phyloP scores from a whole-genome alignment of 345 rosid species.

The Acer saccharum region DNA sequence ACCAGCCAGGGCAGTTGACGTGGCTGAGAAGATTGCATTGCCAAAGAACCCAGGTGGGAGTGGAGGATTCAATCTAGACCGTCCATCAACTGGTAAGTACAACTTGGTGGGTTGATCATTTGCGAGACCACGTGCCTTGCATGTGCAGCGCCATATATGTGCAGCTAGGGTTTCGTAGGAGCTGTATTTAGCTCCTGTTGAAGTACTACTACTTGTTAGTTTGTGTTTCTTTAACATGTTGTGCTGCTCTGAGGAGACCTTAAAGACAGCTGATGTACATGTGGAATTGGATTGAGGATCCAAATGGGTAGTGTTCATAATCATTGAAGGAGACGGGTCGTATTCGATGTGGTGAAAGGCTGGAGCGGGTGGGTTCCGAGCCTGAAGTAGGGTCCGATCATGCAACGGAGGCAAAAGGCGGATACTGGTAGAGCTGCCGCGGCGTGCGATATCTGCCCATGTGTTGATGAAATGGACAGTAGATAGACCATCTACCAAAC shows the following conservation, averaged over 20 bases:
- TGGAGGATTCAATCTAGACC: not conserved
- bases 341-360: constrained; percentile 28
- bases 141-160: constrained; percentile 36
- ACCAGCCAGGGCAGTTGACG: not conserved
- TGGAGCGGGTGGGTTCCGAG: constrained; percentile 22
- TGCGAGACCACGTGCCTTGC: constrained; percentile 9
- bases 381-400: constrained; percentile 20
- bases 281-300: too few relatives aligned
- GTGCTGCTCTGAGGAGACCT: not conserved
- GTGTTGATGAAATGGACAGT: constrained; percentile 23
- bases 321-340: constrained; percentile 16
- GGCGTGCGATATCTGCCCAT: constrained; percentile 32
- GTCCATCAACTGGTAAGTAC: not conserved
- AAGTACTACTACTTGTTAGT: too few relatives aligned
- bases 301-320: too few relatives aligned
- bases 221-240: too few relatives aligned
- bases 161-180: constrained; percentile 23
- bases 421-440: constrained; percentile 2
- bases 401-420: not conserved
- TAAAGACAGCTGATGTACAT: not conserved
- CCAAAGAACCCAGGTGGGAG: not conserved
- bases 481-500: constrained; percentile 23
- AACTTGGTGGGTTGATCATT: not conserved
- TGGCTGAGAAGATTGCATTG: not conserved
- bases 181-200: not conserved